phyloP scores from a whole-genome alignment of 179 eudicot species.

The Drosera spatulata region DNA sequence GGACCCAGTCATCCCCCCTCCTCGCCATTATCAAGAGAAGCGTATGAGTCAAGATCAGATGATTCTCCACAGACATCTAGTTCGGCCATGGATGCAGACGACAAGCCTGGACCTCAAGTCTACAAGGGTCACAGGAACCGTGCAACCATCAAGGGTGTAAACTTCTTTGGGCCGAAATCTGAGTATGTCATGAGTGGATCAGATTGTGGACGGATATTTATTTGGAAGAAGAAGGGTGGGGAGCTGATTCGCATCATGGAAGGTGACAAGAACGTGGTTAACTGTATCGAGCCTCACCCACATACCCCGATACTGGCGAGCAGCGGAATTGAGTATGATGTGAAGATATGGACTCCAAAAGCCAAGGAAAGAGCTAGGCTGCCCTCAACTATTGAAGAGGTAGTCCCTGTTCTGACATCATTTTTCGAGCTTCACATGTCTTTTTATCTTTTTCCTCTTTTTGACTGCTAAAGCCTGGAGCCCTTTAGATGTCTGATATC shows the following conservation, averaged over 20 bases:
- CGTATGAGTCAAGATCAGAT: too few relatives aligned
- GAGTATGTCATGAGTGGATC: constrained; percentile 79
- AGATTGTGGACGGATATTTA: constrained; percentile 74
- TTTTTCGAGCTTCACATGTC: too few relatives aligned
- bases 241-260: constrained; percentile 57
- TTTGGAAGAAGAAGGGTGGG: constrained; percentile 70
- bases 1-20: constrained; percentile 34
- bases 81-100: constrained; percentile 18
- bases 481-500: too few relatives aligned
- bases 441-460: too few relatives aligned
- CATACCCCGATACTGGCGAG: constrained; percentile 50
- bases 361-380: constrained; percentile 39
- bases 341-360: constrained; percentile 66
- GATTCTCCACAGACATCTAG: too few relatives aligned
- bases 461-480: too few relatives aligned
- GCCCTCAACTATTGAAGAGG: constrained; percentile 50
- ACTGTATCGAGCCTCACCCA: constrained; percentile 74
- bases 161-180: constrained; percentile 62
- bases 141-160: constrained; percentile 73
- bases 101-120: constrained; percentile 34
- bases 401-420: constrained; percentile 5
- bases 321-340: constrained; percentile 53
- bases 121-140: constrained; percentile 9
- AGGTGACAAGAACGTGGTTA: constrained; percentile 55
- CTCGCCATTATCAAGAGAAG: too few relatives aligned